Evolutionary conservation across 257 asterid species (phyloP), one percentile per base, ranked within the genome.

Genomic region (Ilex aquifolium): DNA sequence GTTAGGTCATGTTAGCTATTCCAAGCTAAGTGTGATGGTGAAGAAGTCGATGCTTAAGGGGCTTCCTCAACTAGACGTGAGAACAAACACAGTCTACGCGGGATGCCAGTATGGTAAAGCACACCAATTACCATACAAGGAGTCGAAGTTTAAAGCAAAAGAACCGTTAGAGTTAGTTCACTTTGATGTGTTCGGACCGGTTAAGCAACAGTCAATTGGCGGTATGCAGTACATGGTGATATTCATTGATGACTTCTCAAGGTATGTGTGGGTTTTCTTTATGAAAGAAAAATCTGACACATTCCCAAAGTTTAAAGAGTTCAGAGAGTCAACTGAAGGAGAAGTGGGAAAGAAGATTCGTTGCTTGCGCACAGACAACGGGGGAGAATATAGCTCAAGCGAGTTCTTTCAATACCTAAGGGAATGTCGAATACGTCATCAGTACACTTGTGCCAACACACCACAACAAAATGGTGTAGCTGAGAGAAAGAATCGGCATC

Each of bases 151-250:
- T 71, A 1, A 72, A 71, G 5, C n/a, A 2, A 53, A 67, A 10
- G 40, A 31, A 10, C 62, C 56, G 31, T 12, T 68, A 6, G 31
- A 64, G 67, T 11, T 68, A 10, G 30, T 64, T 10, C 75, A 69
- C 49, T 60, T 65, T 4, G 62, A 74, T 63, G 64, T 69, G 61
- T 65, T 74, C 27, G 65, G 75, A 17, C 70, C 55, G 6, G 46
- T 70, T 13, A 70, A 64, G 51, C 65, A 70, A 27, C 13, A 53
- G 0, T 63, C 50, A 5, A 7, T 57, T 12, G 27, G 75, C 21
- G 70, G 29, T 11, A 50, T 63, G 61, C 7, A 31, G 17, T 70
- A 57, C 15, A 70, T 70, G 62, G 65, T 66, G 27, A 66, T 29
- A 1, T 58, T 66, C 7, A 57, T 66, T 49, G 72, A 58, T 51